Evolutionary conservation across 768 basidiomycete genomes (phyloP).

Genomic region (Dioszegia crocea): DNA sequence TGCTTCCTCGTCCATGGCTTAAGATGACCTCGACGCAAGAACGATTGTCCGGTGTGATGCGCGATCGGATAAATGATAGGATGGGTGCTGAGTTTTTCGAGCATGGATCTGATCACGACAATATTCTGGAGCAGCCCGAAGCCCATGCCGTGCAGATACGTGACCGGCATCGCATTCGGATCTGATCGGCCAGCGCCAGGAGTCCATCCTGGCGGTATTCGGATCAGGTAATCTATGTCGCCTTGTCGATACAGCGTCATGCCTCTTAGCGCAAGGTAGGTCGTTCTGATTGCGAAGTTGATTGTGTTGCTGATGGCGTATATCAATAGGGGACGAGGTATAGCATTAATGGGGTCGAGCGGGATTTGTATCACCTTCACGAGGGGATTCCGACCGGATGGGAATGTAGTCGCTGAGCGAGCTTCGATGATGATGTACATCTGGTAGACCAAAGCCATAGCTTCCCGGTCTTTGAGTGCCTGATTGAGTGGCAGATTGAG

Average conservation of each 20-base stretch:
- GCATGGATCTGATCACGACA: slow-evolving; percentile 53
- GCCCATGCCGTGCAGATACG: slow-evolving; percentile 89
- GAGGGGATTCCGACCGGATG: slow-evolving; percentile 58
- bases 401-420: slow-evolving; percentile 64
- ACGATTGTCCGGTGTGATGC: slow-evolving; percentile 78
- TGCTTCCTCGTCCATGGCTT: slow-evolving; percentile 65
- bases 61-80: slow-evolving; percentile 76
- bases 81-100: slow-evolving; percentile 58
- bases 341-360: slow-evolving; percentile 64
- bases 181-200: slow-evolving; percentile 55
- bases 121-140: slow-evolving; percentile 67
- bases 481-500: slow-evolving; percentile 65
- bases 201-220: slow-evolving; percentile 67
- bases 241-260: slow-evolving; percentile 56
- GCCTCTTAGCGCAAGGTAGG: slow-evolving; percentile 34
- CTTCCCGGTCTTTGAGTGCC: slow-evolving; percentile 54
- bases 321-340: slow-evolving; percentile 55
- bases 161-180: slow-evolving; percentile 56
- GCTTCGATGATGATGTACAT: slow-evolving; percentile 64
- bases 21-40: slow-evolving; percentile 72
- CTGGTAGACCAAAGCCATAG: slow-evolving; percentile 58
- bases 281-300: slow-evolving; percentile 29
- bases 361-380: slow-evolving; percentile 64
- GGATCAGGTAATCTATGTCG: slow-evolving; percentile 73
- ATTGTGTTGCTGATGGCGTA: slow-evolving; percentile 40